These are phyloP conservation scores for maize (Zea mays) DNA, from an alignment of 176 grass and related monocot species.

Conservation along the genomic window Zm-B73-REFERENCE-NAM-5.0 NC_050101.1:175302001-175302500, in stretches of 20 bases:
- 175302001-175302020: background rate
- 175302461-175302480: constrained; percentile 63
- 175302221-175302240: background rate
- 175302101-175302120: background rate
- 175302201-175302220: no score
- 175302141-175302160: background rate
- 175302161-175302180: background rate
- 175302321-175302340: no score
- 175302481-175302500: constrained; percentile 79
- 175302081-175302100: background rate
- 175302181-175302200: background rate
- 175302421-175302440: constrained; percentile 97
- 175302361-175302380: constrained; percentile 49
- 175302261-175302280: constrained; percentile 7
- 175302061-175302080: background rate
- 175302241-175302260: constrained; percentile 11
- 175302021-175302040: background rate
- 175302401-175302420: constrained; percentile 91
- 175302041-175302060: background rate
- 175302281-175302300: background rate
- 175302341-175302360: background rate
- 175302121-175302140: background rate
- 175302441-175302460: constrained; percentile 72
- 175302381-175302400: constrained; percentile 67
- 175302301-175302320: constrained; percentile 22